A percentile compares a stretch with the other conserved stretches of the same genome.
phyloP scores from a whole-genome alignment of 1,284 basidiomycete species.

The Cryptococcus deneoformans region DNA sequence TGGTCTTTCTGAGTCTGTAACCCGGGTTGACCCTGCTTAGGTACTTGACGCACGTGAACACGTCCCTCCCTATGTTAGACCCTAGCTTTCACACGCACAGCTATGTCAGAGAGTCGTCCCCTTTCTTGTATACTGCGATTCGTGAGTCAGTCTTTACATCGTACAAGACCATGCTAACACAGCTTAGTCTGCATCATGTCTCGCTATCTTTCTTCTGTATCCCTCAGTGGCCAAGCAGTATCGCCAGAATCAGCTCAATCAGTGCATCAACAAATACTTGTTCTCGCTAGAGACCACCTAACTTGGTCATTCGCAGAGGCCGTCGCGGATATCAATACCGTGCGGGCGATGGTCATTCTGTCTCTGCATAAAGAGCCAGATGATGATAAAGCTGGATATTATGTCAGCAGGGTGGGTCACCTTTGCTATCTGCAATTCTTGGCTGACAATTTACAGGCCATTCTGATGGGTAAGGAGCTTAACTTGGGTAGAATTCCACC shows the following conservation, averaged over 20 bases:
- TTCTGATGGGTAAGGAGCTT: conserved; percentile 35
- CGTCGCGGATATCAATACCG: conserved; percentile 24
- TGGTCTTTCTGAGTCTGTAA: background rate
- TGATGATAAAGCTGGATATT: conserved; percentile 38
- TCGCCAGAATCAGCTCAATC: conserved; percentile 24
- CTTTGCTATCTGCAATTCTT: background rate
- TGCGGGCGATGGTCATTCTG: conserved; percentile 30
- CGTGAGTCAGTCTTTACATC: conserved; percentile 13
- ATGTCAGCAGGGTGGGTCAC: conserved; percentile 31
- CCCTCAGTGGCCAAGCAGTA: conserved; percentile 2
- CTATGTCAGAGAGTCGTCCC: conserved; percentile 26
- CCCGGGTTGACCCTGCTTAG: conserved; percentile 5
- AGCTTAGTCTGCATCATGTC: conserved; percentile 29
- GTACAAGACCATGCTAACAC: background rate
- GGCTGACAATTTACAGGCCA: conserved; percentile 16
- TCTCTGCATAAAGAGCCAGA: conserved; percentile 39
- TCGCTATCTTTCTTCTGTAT: conserved; percentile 20
- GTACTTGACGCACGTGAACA: conserved; percentile 30
- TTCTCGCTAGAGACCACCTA: conserved; percentile 32
- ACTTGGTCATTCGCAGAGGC: conserved; percentile 36
- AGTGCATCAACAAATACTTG: conserved; percentile 34
- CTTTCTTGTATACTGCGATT: conserved; percentile 33
- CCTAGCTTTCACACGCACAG: conserved; percentile 28
- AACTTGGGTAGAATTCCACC: conserved; percentile 28
- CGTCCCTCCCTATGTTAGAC: conserved; percentile 23